Conservation (phyloP, 208 protist genomes). For the Trypanosoma cruzi region DNA sequence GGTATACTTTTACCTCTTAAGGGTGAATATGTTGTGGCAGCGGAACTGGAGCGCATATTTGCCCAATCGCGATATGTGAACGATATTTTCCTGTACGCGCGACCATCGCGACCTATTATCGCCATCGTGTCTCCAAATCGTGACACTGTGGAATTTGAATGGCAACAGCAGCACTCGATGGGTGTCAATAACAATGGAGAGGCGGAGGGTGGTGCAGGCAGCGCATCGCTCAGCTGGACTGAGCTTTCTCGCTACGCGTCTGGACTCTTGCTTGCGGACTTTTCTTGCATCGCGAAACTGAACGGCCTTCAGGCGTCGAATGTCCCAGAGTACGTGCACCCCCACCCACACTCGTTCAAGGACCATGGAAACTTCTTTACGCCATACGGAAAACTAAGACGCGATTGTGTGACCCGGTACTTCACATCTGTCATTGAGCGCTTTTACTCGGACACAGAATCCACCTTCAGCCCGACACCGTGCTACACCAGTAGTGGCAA, state of each 20-base stretch:
- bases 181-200: neutral
- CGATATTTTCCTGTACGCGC: slow-evolving; percentile 86
- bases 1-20: slow-evolving; percentile 83
- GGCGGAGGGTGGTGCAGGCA: neutral
- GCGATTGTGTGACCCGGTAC: slow-evolving; percentile 62
- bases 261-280: slow-evolving; percentile 61
- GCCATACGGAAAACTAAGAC: slow-evolving; percentile 66
- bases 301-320: slow-evolving; percentile 66
- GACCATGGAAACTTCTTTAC: slow-evolving; percentile 81
- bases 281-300: slow-evolving; percentile 50
- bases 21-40: slow-evolving; percentile 72
- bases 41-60: slow-evolving; percentile 74
- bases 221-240: slow-evolving; percentile 53
- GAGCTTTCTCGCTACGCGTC: slow-evolving; percentile 65
- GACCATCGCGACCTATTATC: slow-evolving; percentile 69
- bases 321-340: slow-evolving; percentile 66
- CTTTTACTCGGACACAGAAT: slow-evolving; percentile 38
- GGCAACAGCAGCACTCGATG: slow-evolving; percentile 35
- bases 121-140: slow-evolving; percentile 84
- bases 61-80: slow-evolving; percentile 80
- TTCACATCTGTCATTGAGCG: slow-evolving; percentile 67
- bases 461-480: neutral
- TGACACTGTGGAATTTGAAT: slow-evolving; percentile 88
- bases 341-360: slow-evolving; percentile 89
- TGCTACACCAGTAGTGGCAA: neutral